phyloP scores from a whole-genome alignment of 2,329 filamentous ascomycete genomes.

The Penicillium occitanis region DNA sequence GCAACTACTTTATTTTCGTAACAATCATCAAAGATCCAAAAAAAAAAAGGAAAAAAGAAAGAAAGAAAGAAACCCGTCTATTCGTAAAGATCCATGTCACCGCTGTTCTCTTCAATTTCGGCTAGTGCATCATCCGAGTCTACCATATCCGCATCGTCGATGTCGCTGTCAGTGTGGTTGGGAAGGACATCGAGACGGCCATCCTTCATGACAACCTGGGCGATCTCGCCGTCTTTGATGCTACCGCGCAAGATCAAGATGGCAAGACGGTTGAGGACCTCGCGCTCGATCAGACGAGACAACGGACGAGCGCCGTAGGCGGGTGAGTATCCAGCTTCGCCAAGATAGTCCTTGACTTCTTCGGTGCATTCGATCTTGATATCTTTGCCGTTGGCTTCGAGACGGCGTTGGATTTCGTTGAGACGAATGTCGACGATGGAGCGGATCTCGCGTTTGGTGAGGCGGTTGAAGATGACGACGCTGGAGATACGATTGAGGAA shows the following conservation, averaged over 20 bases:
- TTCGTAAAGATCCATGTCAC: conserved; percentile 65
- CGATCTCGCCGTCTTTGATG: conserved; percentile 81
- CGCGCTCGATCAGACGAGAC: conserved; percentile 88
- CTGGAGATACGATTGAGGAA: conserved; percentile 98
- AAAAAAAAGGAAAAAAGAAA: too few relatives aligned
- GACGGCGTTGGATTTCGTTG: conserved; percentile 82
- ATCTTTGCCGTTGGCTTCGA: conserved; percentile 80
- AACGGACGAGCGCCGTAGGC: conserved; percentile 91
- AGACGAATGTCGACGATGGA: conserved; percentile 93
- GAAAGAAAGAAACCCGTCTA: conserved; percentile 30
- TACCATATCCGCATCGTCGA: conserved; percentile 67
- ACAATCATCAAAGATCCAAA: background rate
- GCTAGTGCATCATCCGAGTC: conserved; percentile 74
- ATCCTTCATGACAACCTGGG: conserved; percentile 73
- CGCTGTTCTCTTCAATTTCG: conserved; percentile 62
- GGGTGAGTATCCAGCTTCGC: conserved; percentile 86
- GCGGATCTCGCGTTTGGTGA: conserved; percentile 84
- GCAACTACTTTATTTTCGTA: conserved; percentile 2
- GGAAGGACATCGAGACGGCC: conserved; percentile 77
- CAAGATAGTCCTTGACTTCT: conserved; percentile 90
- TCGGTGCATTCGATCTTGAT: conserved; percentile 78
- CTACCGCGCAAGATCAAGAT: conserved; percentile 84
- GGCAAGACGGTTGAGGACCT: conserved; percentile 90
- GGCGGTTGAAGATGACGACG: conserved; percentile 96
- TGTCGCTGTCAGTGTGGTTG: conserved; percentile 71